Evolutionary conservation across 1,284 basidiomycete species (phyloP), one percentile per base, ranked within the genome.

Genomic region (Schizophyllum commune): DNA sequence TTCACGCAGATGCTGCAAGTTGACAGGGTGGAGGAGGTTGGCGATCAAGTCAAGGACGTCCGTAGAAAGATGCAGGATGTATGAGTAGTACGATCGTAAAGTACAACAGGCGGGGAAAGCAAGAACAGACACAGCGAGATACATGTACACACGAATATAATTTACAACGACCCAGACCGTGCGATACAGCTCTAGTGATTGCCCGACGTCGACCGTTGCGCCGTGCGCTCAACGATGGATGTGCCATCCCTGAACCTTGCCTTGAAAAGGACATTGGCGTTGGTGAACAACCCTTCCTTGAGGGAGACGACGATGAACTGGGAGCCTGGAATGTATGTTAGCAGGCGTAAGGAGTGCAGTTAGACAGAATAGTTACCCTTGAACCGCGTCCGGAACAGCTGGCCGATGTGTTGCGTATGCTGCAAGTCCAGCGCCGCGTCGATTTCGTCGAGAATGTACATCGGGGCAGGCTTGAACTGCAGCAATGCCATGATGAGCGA

Each of bases 381-480:
- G 83, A 99, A 99, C n/a, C 97, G 86, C 56, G 89, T 96, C 57
- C 91, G 84, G 84, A 98, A 98, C 17, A 98, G 84, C 68, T 96
- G 94, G 22, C 96, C 96, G 64, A 99, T 98, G 74, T 98, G 94
- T 70, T 97, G 91, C 7, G 96, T 98, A 70, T 98, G 96, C 56
- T 93, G 95, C 21, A 98, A 78, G 76, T 99, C 96, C 55, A 98
- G 84, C 5, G 96, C 96, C 0, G 96, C 94, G 74, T 98, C 95
- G 68, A 99, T 97, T 77, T 99, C 97, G 76, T 99, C 97, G 21
- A 99, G 83, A 70, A 99, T 98, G 74, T 99, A 98, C 94, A 99
- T 96, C 0, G 95, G 97, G n/a, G 96, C 96, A 1, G 96, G 95
- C 72, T 98, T 98, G 84, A 98, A 98, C 74, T 98, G 96, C 39